Conservation (phyloP, 164 flowering plant species). For the Houttuynia cordata region DNA sequence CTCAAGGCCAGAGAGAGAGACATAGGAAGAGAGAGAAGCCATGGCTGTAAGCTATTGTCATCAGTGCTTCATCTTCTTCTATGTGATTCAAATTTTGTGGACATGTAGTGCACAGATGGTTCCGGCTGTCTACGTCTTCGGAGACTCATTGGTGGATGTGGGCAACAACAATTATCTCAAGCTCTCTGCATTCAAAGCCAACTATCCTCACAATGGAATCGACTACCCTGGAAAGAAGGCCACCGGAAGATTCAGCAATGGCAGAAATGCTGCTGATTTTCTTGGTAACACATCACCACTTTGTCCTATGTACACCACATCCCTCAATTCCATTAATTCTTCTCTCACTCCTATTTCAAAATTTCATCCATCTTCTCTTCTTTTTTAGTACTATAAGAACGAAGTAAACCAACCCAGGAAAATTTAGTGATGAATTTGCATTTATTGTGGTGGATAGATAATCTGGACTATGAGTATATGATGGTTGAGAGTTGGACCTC, state of each 20-base stretch:
- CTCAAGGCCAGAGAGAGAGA: neutral
- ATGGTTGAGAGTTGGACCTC: no score
- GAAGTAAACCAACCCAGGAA: no score
- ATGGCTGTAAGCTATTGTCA: neutral
- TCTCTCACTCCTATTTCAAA: neutral
- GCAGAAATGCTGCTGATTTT: slow-evolving; percentile 74
- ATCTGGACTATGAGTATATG: no score
- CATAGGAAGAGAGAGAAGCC: neutral
- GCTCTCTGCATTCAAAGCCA: slow-evolving; percentile 41
- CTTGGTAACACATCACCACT: slow-evolving; percentile 22
- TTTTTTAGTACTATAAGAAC: no score
- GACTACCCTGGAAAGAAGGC: slow-evolving; percentile 51
- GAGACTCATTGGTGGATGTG: slow-evolving; percentile 74
- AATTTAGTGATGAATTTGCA: no score
- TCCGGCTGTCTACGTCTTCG: slow-evolving; percentile 54
- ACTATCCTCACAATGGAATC: slow-evolving; percentile 69
- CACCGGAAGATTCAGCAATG: slow-evolving; percentile 74
- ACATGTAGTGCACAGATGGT: slow-evolving; percentile 18
- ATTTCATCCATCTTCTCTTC: no score
- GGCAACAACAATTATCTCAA: slow-evolving; percentile 66
- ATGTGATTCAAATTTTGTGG: neutral
- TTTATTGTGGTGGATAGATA: no score
- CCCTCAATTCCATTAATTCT: no score
- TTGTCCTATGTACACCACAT: no score
- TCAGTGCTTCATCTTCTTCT: slow-evolving; percentile 2